Conservation (phyloP, 768 basidiomycete species). For the Boletus speciosus region DNA sequence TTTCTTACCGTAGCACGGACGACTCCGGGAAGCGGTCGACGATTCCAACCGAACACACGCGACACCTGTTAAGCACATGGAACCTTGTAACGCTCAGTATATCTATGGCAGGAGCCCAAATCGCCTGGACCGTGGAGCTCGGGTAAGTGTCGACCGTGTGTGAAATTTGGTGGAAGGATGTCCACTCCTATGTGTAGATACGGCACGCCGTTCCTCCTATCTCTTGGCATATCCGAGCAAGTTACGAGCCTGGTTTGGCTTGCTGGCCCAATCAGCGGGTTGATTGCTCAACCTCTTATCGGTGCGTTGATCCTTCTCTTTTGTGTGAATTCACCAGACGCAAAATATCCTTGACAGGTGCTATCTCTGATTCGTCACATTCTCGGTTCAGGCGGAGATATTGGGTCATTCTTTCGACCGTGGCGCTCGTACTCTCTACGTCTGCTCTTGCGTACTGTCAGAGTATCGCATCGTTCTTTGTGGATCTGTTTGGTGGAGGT, state of each 20-base stretch:
- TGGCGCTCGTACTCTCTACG: slow-evolving; percentile 74
- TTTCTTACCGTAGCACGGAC: slow-evolving; percentile 32
- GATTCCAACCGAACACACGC: slow-evolving; percentile 20
- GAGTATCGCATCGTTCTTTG: slow-evolving; percentile 65
- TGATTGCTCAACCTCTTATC: slow-evolving; percentile 96
- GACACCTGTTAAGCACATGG: slow-evolving; percentile 47
- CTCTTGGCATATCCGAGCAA: slow-evolving; percentile 78
- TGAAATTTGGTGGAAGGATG: neutral
- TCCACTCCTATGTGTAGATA: slow-evolving; percentile 51
- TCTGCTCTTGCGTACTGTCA: slow-evolving; percentile 81
- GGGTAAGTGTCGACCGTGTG: slow-evolving; percentile 52
- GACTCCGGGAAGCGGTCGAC: slow-evolving; percentile 27
- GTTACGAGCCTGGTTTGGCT: slow-evolving; percentile 94
- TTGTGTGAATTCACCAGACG: neutral
- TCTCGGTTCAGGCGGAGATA: slow-evolving; percentile 89
- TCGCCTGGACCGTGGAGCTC: slow-evolving; percentile 94
- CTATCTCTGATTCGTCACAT: slow-evolving; percentile 90
- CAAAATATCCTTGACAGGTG: slow-evolving; percentile 49
- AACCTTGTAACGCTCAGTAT: slow-evolving; percentile 79
- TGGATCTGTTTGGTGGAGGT: slow-evolving; percentile 72
- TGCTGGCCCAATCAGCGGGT: slow-evolving; percentile 90
- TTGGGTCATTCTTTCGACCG: slow-evolving; percentile 90
- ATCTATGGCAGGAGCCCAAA: slow-evolving; percentile 92
- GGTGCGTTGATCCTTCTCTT: slow-evolving; percentile 43
- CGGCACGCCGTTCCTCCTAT: slow-evolving; percentile 90